phyloP scores from a whole-genome alignment of 805 yeast species.

The Candida xiaguanensis region DNA sequence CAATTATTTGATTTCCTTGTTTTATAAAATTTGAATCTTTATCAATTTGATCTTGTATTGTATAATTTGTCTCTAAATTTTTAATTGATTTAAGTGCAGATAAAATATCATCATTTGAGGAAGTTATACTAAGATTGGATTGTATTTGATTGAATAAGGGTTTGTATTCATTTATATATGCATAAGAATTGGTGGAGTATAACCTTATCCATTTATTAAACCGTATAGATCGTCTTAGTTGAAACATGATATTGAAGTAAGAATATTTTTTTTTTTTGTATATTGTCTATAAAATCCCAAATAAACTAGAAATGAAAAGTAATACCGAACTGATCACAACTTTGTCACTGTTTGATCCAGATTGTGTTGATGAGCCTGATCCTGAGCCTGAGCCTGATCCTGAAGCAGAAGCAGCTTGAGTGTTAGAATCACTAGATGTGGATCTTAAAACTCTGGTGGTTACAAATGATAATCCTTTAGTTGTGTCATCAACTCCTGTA shows the following conservation, averaged over 20 bases:
- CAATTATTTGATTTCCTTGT: slow-evolving; percentile 7
- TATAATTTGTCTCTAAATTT: not conserved
- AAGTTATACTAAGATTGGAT: slow-evolving; percentile 3
- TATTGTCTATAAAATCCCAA: slow-evolving; percentile 2
- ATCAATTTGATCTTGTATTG: slow-evolving; percentile 9
- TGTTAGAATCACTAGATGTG: slow-evolving; percentile 2
- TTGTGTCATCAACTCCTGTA: slow-evolving; percentile 17
- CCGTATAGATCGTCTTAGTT: not conserved
- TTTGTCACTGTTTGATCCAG: not conserved
- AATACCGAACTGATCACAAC: not conserved
- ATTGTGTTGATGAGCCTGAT: not conserved
- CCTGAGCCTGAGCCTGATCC: not conserved
- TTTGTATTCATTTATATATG: slow-evolving; percentile 5
- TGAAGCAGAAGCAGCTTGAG: not conserved
- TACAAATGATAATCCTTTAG: slow-evolving; percentile 22
- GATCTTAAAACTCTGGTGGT: slow-evolving; percentile 30
- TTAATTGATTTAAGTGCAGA: slow-evolving; percentile 7
- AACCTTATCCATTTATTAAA: not conserved
- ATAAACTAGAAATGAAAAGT: not conserved
- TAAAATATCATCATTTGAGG: slow-evolving; percentile 6
- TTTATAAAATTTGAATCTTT: slow-evolving; percentile 8
- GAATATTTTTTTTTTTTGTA: not conserved
- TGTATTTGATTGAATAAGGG: slow-evolving; percentile 5
- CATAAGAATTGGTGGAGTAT: slow-evolving; percentile 6
- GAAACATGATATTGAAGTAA: not conserved